phyloP scores from a whole-genome alignment of 2,329 filamentous ascomycete genomes.

The Leptographium procerum region DNA sequence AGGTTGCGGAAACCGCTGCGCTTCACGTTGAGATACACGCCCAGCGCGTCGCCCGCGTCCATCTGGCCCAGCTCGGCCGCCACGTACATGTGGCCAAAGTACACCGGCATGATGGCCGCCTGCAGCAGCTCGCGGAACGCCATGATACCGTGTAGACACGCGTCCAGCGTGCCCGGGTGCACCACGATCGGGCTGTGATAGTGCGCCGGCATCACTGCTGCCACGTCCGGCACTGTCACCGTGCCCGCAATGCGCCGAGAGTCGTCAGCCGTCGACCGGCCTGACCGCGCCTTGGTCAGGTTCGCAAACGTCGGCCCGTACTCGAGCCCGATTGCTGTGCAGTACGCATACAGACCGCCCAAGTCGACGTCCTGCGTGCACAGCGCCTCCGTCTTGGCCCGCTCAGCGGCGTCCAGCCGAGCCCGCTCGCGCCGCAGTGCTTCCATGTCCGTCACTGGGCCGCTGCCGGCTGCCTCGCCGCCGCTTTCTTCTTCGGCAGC shows the following conservation, averaged over 20 bases:
- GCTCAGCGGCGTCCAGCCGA: background rate
- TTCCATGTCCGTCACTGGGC: slow-evolving; percentile 3
- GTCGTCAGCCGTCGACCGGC: background rate
- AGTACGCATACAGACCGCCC: slow-evolving; percentile 9
- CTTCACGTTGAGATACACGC: slow-evolving; percentile 7
- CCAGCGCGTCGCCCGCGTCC: slow-evolving; percentile 3
- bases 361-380: slow-evolving; percentile 8
- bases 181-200: slow-evolving; percentile 11
- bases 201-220: slow-evolving; percentile 10
- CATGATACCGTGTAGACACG: slow-evolving; percentile 14
- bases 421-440: background rate
- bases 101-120: slow-evolving; percentile 13
- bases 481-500: background rate
- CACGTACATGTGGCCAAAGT: slow-evolving; percentile 10
- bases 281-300: slow-evolving; percentile 6
- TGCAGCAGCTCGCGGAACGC: slow-evolving; percentile 11
- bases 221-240: slow-evolving; percentile 10
- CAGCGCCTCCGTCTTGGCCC: background rate
- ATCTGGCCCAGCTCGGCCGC: slow-evolving; percentile 2
- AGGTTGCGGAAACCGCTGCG: slow-evolving; percentile 13
- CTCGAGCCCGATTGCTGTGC: slow-evolving; percentile 13
- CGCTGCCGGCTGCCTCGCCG: background rate
- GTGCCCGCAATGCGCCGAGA: slow-evolving; percentile 6
- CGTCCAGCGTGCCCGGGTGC: slow-evolving; percentile 14
- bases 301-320: slow-evolving; percentile 15